Conservation (phyloP, 192 early-diverging fungal species). For the Diversispora epigaea region DNA sequence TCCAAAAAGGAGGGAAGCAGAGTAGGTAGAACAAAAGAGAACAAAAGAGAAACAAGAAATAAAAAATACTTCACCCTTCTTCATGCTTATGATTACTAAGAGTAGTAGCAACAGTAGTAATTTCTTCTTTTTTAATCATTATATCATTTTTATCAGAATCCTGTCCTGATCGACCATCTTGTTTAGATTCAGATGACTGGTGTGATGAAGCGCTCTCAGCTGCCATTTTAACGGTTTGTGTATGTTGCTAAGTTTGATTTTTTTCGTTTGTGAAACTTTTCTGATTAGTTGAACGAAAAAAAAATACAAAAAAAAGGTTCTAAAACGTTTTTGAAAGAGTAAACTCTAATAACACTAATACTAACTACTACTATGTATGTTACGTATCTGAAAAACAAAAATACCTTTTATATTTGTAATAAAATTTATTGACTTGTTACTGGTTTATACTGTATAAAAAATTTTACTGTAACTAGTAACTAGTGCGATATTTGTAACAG, state of each 20-base stretch:
- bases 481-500: too few relatives aligned
- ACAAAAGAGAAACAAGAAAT: not conserved
- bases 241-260: not conserved
- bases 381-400: too few relatives aligned
- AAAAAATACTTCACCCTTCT: constrained; percentile 30
- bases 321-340: too few relatives aligned
- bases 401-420: too few relatives aligned
- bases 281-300: too few relatives aligned
- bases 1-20: not conserved
- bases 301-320: too few relatives aligned
- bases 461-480: too few relatives aligned
- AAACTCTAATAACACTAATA: too few relatives aligned
- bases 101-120: not conserved
- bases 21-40: not conserved
- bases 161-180: constrained; percentile 15
- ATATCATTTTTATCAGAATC: constrained; percentile 15
- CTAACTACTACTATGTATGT: too few relatives aligned
- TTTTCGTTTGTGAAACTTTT: too few relatives aligned
- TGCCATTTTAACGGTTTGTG: constrained; percentile 13
- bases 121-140: constrained; percentile 15
- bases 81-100: constrained; percentile 1
- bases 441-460: too few relatives aligned
- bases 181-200: constrained; percentile 30
- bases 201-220: constrained; percentile 29
- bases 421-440: too few relatives aligned